phyloP scores from a whole-genome alignment of 2,329 filamentous ascomycete species.

The Cladophialophora exuberans region DNA sequence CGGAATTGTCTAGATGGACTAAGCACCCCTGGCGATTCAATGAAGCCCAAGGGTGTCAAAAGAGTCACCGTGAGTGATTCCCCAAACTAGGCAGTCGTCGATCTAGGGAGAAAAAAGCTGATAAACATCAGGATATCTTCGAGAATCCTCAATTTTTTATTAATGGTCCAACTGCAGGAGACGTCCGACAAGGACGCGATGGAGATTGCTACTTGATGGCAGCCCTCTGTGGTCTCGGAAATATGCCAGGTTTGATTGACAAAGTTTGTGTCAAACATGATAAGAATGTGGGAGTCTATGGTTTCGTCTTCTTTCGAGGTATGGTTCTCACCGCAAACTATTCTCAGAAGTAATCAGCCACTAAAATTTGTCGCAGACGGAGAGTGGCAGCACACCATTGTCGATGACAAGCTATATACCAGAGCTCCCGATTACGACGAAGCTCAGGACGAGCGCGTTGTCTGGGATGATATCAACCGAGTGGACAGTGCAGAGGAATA shows the following conservation, averaged over 20 bases:
- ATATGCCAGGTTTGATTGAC: conserved; percentile 72
- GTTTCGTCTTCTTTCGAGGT: conserved; percentile 79
- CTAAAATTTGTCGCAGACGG: conserved; percentile 60
- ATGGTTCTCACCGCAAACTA: conserved; percentile 23
- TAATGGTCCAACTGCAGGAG: conserved; percentile 74
- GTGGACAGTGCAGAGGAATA: conserved; percentile 70
- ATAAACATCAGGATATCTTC: conserved; percentile 67
- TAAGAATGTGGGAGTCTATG: conserved; percentile 70
- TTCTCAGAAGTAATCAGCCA: background rate
- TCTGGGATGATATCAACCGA: conserved; percentile 75
- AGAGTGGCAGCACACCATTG: conserved; percentile 88
- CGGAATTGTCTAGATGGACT: conserved; percentile 58
- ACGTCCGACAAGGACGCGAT: conserved; percentile 76
- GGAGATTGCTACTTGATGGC: conserved; percentile 90
- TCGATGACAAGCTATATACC: conserved; percentile 88
- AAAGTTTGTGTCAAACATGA: conserved; percentile 73
- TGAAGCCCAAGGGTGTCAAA: conserved; percentile 72
- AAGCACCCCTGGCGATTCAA: conserved; percentile 39
- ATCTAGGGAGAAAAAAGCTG: conserved; percentile 7
- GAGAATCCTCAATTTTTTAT: conserved; percentile 76
- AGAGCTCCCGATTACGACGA: conserved; percentile 82
- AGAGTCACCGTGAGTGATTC: conserved; percentile 59
- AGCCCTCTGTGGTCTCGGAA: conserved; percentile 74
- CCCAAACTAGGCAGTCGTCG: no score
- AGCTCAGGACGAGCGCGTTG: conserved; percentile 71